Evolutionary conservation across 768 basidiomycete species (phyloP), one percentile per base, ranked within the genome.

Genomic region (Dentipellis sp.): DNA sequence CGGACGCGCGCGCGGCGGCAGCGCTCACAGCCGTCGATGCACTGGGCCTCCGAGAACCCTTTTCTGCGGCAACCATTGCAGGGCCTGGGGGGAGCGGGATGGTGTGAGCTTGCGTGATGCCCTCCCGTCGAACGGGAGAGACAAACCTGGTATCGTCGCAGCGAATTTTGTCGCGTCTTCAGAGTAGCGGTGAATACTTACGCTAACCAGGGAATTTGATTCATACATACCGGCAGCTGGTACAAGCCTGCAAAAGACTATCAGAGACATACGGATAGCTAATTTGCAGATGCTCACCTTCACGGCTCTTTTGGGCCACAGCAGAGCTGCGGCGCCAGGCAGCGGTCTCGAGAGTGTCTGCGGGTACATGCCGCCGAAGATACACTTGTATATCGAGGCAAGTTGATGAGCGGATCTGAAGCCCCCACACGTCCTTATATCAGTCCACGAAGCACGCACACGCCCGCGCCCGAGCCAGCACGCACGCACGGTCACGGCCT

Each of bases 1-100:
- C 71, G 75, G 35, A 80, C 62, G 38, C 76, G 72, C 62, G 77
- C 74, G 36, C 75, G 72, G 54, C 84, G 73, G 61, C 83, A 84
- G 23, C 73, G 69, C 61, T 82, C 79, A 60, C 83, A 85, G 1
- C 83, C 83, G 59, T 82, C 79, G 39, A 77, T 72, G 61, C 84
- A 85, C 61, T 78, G 76, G 59, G 80, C 74, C 49, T 73, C 67
- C 34, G 66, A 59, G 62, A 76, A 76, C 11, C 79, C 78, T 59
- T 79, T 83, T 70, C 76, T 83, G 29, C 70, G 62, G 60, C 84
- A 85, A 19, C 76, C 76, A 48, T 72, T 68, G 63, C 82, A 84
- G n/a, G 83, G 83, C 60, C 82, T 82, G 23, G 22, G 34, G 29
- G 29, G 49, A 21, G 57, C 16, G 2, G 34, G 3, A 34, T 23